phyloP scores from a whole-genome alignment of 2,329 filamentous ascomycete species.

The Paraconiothyrium sp. region DNA sequence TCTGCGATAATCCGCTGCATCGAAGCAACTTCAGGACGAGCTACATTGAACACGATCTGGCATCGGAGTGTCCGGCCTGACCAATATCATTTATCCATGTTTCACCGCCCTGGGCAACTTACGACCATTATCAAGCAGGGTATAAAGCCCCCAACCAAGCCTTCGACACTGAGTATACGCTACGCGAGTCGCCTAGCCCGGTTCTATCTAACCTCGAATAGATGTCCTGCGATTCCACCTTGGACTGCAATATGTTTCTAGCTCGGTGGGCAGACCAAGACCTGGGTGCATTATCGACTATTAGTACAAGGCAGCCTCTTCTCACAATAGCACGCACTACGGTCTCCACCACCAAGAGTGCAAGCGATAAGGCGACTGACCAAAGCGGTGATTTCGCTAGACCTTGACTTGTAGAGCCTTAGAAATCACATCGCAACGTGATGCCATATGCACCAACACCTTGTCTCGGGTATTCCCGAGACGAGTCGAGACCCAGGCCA shows the following conservation, averaged over 20 bases:
- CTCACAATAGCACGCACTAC: neutral
- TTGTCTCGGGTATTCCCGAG: slow-evolving; percentile 12
- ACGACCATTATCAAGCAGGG: neutral
- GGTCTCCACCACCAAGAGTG: neutral
- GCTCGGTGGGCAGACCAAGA: too few relatives aligned
- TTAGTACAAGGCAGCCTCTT: neutral
- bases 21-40: neutral
- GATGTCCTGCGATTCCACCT: too few relatives aligned
- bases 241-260: too few relatives aligned
- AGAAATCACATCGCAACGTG: neutral
- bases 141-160: slow-evolving; percentile 5
- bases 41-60: neutral
- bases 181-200: slow-evolving; percentile 5
- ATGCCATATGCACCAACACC: neutral
- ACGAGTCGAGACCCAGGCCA: neutral
- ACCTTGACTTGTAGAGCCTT: neutral
- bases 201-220: neutral
- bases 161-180: slow-evolving; percentile 2
- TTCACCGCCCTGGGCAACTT: neutral
- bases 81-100: neutral
- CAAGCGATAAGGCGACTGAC: neutral
- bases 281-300: neutral
- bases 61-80: neutral
- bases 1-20: neutral
- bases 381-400: neutral